Evolutionary conservation across 2,329 filamentous ascomycete species (phyloP).

Genomic region (Cephalotrichum gorgonifer): DNA sequence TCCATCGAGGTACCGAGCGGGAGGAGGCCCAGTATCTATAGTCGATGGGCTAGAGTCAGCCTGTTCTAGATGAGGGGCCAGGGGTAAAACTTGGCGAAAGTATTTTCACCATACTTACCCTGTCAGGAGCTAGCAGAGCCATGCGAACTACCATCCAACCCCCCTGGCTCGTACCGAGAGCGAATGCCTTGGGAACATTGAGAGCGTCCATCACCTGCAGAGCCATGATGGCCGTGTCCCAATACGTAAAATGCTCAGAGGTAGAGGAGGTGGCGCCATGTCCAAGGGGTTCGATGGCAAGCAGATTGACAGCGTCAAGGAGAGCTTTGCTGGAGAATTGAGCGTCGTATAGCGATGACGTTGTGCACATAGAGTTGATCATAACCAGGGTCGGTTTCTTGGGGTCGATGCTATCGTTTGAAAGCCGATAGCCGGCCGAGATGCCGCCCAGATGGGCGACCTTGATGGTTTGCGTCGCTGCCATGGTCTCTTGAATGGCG

Average conservation of each 20-base stretch:
- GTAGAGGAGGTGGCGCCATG: constrained; percentile 33
- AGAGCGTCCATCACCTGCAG: constrained; percentile 44
- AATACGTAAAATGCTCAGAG: constrained; percentile 42
- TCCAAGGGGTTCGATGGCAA: constrained; percentile 42
- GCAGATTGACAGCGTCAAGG: constrained; percentile 31
- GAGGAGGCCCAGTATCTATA: constrained; percentile 35
- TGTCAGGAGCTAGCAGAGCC: constrained; percentile 37
- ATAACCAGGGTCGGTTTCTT: constrained; percentile 40
- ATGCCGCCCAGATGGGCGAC: constrained; percentile 39
- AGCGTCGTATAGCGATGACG: constrained; percentile 30
- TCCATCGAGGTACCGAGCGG: constrained; percentile 42
- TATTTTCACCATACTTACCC: constrained; percentile 19
- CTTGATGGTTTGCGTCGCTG: constrained; percentile 27
- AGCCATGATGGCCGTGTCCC: constrained; percentile 43
- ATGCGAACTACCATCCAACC: constrained; percentile 40
- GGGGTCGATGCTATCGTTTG: constrained; percentile 31
- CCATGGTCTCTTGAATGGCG: constrained; percentile 15
- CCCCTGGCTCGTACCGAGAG: constrained; percentile 40
- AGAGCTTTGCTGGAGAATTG: constrained; percentile 31
- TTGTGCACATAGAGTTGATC: constrained; percentile 42
- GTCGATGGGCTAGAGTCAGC: not conserved
- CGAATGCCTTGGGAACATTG: constrained; percentile 34
- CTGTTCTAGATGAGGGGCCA: not conserved
- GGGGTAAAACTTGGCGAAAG: not conserved
- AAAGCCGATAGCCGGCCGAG: constrained; percentile 31